These are phyloP conservation scores for Verticillium zaregamsianum DNA, from an alignment of 2,329 filamentous ascomycete genomes.

Conservation along the genomic window DNA sequence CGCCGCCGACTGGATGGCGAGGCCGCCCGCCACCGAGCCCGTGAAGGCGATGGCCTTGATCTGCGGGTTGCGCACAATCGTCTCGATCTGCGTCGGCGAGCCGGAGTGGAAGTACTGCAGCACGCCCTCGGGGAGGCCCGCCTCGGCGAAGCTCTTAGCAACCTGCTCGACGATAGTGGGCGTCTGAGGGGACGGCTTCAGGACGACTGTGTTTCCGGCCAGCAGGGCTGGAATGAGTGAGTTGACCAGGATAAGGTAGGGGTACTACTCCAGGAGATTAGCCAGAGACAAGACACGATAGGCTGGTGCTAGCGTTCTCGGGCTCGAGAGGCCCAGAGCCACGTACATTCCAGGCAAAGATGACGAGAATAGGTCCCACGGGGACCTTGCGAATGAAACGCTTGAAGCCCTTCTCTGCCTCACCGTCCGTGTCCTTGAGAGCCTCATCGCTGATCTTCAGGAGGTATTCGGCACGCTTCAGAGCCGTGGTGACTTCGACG, in stretches of 20 bases:
- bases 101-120: slow-evolving; percentile 92
- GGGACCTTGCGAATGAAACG: slow-evolving; percentile 86
- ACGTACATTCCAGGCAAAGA: slow-evolving; percentile 95
- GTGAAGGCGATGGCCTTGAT: slow-evolving; percentile 88
- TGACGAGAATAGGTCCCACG: slow-evolving; percentile 79
- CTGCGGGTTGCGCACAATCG: slow-evolving; percentile 70
- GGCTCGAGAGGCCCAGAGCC: background rate
- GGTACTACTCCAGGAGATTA: slow-evolving; percentile 59
- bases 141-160: slow-evolving; percentile 68
- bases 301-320: background rate
- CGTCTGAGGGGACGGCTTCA: slow-evolving; percentile 94
- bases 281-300: background rate
- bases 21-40: slow-evolving; percentile 81
- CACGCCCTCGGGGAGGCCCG: slow-evolving; percentile 77
- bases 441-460: slow-evolving; percentile 77
- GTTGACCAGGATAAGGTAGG: slow-evolving; percentile 90
- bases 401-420: slow-evolving; percentile 82
- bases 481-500: slow-evolving; percentile 79
- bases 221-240: slow-evolving; percentile 88
- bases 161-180: slow-evolving; percentile 88
- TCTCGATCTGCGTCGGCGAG: slow-evolving; percentile 70
- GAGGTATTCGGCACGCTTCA: slow-evolving; percentile 81
- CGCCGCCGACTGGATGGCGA: slow-evolving; percentile 81
- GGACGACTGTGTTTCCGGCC: slow-evolving; percentile 83
- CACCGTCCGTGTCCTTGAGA: slow-evolving; percentile 75